phyloP scores from a whole-genome alignment of 768 basidiomycete genomes.

The Antrodiella citrinella region DNA sequence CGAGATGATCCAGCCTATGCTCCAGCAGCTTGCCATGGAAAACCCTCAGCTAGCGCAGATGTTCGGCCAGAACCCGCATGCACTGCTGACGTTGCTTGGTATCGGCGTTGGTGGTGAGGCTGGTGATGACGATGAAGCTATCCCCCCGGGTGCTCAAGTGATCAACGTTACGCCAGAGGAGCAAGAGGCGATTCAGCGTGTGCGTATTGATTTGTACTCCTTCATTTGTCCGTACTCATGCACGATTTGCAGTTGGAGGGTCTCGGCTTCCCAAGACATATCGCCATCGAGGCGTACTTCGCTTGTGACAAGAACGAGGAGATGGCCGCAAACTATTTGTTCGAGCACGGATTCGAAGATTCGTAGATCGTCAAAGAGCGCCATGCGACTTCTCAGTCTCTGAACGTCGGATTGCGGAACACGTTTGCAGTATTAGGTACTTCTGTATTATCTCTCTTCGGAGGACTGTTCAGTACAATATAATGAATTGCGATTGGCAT shows the following conservation, averaged over 20 bases:
- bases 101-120: conserved; percentile 29
- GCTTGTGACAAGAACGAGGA: conserved; percentile 97
- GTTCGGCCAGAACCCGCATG: conserved; percentile 66
- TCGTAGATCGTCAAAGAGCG: conserved; percentile 15
- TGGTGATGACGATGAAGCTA: conserved; percentile 33
- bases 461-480: no score
- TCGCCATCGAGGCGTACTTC: conserved; percentile 85
- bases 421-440: background rate
- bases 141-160: conserved; percentile 46
- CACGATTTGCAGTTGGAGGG: conserved; percentile 56
- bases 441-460: background rate
- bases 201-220: conserved; percentile 30
- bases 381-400: background rate
- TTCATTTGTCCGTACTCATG: conserved; percentile 2
- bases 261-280: conserved; percentile 79
- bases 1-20: conserved; percentile 60
- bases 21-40: conserved; percentile 69
- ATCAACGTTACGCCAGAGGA: conserved; percentile 84
- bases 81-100: conserved; percentile 56
- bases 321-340: conserved; percentile 88
- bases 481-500: no score
- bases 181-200: conserved; percentile 79
- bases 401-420: background rate
- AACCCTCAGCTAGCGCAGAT: conserved; percentile 73
- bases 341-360: conserved; percentile 63